A percentile compares a stretch with the other conserved stretches of the same genome.
These are phyloP conservation scores for Phaeoacremonium minimum DNA, from an alignment of 2,329 filamentous ascomycete species.

Conservation along the genomic window DNA sequence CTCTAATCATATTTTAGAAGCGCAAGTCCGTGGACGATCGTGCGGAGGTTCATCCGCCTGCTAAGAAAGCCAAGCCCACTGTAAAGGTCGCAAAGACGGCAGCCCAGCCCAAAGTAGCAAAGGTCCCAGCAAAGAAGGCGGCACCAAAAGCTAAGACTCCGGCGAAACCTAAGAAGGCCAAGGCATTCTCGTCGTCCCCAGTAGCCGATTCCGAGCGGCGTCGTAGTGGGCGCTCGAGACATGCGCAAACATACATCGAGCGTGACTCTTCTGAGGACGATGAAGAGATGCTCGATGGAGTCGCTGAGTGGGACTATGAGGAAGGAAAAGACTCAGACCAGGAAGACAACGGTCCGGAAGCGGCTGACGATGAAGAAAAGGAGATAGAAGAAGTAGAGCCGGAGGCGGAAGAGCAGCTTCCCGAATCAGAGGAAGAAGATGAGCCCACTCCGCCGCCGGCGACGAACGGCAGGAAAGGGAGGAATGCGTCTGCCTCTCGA, in stretches of 20 bases:
- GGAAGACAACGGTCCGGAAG: conserved; percentile 11
- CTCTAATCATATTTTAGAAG: too few species aligned
- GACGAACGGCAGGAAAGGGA: conserved; percentile 12
- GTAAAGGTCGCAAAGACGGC: conserved; percentile 19
- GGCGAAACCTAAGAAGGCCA: conserved; percentile 23
- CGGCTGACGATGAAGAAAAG: conserved; percentile 13
- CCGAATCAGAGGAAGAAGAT: conserved; percentile 4
- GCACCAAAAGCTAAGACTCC: conserved; percentile 19
- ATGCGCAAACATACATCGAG: conserved; percentile 47
- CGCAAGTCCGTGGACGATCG: conserved; percentile 51
- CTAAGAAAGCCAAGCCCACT: too few species aligned
- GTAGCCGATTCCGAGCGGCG: conserved; percentile 42
- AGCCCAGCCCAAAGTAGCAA: conserved; percentile 21
- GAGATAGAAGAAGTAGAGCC: conserved; percentile 10
- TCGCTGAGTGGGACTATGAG: conserved; percentile 55
- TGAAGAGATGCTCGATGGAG: conserved; percentile 57
- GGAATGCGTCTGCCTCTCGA: conserved; percentile 7
- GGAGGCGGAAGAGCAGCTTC: conserved; percentile 1
- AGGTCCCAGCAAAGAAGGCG: conserved; percentile 18
- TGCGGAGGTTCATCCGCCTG: conserved; percentile 35
- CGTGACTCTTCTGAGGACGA: conserved; percentile 55
- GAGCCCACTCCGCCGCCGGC: conserved; percentile 4
- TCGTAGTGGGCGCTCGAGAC: conserved; percentile 49
- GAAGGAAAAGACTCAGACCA: conserved; percentile 8
- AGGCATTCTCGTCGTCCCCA: conserved; percentile 19